phyloP scores from a whole-genome alignment of 257 asterid species.

The Euphrasia confusa region DNA sequence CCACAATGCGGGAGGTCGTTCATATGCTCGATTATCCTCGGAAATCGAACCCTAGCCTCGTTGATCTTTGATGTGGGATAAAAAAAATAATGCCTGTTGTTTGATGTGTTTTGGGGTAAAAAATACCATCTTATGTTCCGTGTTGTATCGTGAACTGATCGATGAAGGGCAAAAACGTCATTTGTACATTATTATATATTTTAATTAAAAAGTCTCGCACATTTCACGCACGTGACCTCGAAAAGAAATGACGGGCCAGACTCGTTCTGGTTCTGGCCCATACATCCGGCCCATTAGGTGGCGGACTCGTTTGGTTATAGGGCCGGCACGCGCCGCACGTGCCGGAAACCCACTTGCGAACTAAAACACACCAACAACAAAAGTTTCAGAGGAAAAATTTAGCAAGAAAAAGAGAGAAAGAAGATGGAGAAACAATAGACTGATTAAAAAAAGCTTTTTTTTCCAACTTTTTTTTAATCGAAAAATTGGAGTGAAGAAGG shows the following conservation, averaged over 20 bases:
- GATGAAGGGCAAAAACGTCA: too few species aligned
- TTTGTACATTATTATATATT: too few species aligned
- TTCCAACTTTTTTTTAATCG: neutral
- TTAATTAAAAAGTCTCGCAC: neutral
- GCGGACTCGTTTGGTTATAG: neutral
- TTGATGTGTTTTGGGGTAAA: neutral
- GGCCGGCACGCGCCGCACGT: conserved; percentile 4
- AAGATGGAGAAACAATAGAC: neutral
- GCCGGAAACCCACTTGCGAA: conserved; percentile 5
- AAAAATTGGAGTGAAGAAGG: neutral
- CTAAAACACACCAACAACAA: conserved; percentile 5
- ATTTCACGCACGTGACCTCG: neutral
- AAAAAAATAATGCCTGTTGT: too few species aligned
- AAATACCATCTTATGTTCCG: neutral
- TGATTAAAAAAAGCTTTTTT: neutral
- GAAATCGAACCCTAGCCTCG: neutral
- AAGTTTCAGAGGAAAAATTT: conserved; percentile 6
- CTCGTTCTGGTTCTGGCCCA: neutral
- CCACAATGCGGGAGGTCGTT: conserved; percentile 70
- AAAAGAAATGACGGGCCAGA: too few species aligned
- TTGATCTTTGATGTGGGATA: neutral
- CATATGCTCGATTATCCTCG: conserved; percentile 39
- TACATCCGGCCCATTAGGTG: conserved; percentile 4
- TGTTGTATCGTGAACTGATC: too few species aligned
- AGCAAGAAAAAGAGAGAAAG: neutral